A percentile compares a stretch with the other conserved stretches of the same genome.
These are phyloP conservation scores for Lanmaoa pseudosensibilis DNA, from an alignment of 768 basidiomycete genomes.

Conservation along the genomic window DNA sequence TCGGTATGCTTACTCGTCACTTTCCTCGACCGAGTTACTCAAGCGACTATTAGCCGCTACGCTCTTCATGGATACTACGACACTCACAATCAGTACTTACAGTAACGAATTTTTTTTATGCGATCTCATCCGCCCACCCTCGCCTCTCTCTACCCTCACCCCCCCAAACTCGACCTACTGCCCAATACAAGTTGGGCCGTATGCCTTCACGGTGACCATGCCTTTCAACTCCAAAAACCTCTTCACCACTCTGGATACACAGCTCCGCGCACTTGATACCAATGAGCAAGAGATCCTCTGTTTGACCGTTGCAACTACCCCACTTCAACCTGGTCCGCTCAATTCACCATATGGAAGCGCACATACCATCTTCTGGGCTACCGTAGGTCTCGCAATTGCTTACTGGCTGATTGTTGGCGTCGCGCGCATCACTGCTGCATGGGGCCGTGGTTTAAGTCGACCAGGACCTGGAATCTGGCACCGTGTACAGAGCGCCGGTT, in stretches of 20 bases:
- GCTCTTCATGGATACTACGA: conserved; percentile 77
- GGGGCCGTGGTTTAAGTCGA: conserved; percentile 66
- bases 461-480: conserved; percentile 64
- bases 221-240: conserved; percentile 64
- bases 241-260: conserved; percentile 82
- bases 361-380: conserved; percentile 67
- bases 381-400: conserved; percentile 68
- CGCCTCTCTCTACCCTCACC: conserved; percentile 54
- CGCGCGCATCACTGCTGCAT: conserved; percentile 82
- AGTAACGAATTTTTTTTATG: conserved; percentile 77
- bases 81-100: conserved; percentile 76
- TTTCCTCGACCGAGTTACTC: conserved; percentile 2
- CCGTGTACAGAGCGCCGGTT: conserved; percentile 78
- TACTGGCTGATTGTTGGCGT: conserved; percentile 84
- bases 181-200: conserved; percentile 74
- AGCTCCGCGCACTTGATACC: conserved; percentile 86
- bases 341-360: conserved; percentile 66
- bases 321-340: conserved; percentile 59
- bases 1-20: conserved; percentile 48
- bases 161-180: conserved; percentile 54
- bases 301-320: conserved; percentile 74
- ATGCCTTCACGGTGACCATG: conserved; percentile 78
- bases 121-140: conserved; percentile 72
- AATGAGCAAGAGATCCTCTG: conserved; percentile 81
- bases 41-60: conserved; percentile 54